Percentiles rank a stretch among this genome's conserved stretches.
Evolutionary conservation across 805 yeast species (phyloP).

Genomic region (Pichia exigua): DNA sequence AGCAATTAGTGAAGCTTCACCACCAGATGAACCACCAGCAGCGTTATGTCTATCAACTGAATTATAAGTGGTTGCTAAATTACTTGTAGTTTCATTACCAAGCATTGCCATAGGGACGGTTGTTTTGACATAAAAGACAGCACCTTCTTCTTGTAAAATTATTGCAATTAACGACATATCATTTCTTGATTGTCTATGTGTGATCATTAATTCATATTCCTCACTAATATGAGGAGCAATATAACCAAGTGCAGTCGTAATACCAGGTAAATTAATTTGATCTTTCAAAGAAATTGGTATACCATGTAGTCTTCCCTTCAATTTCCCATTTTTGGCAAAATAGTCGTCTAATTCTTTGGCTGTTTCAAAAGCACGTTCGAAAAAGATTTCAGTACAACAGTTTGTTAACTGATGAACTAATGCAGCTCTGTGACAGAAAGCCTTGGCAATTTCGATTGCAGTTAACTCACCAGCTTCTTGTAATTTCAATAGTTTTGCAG

Average conservation of each 20-base stretch:
- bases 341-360: slow-evolving; percentile 35
- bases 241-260: slow-evolving; percentile 34
- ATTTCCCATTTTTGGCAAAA: slow-evolving; percentile 27
- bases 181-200: slow-evolving; percentile 24
- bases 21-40: slow-evolving; percentile 40
- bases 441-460: slow-evolving; percentile 30
- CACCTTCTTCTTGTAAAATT: slow-evolving; percentile 31
- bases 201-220: slow-evolving; percentile 16
- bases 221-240: slow-evolving; percentile 26
- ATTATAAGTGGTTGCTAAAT: slow-evolving; percentile 32
- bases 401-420: slow-evolving; percentile 36
- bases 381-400: slow-evolving; percentile 36
- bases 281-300: slow-evolving; percentile 41
- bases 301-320: slow-evolving; percentile 38
- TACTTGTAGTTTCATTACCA: slow-evolving; percentile 33
- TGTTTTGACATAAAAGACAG: slow-evolving; percentile 37
- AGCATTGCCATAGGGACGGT: slow-evolving; percentile 39
- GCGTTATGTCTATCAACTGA: slow-evolving; percentile 31
- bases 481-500: slow-evolving; percentile 18
- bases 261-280: slow-evolving; percentile 33
- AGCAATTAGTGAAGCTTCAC: slow-evolving; percentile 34
- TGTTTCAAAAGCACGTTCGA: slow-evolving; percentile 32
- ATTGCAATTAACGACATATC: slow-evolving; percentile 24
- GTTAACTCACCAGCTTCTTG: slow-evolving; percentile 27
- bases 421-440: slow-evolving; percentile 37